Base-by-base conservation (phyloP, 176 grass and related monocot species). In the Saccharum officinarum region DNA sequence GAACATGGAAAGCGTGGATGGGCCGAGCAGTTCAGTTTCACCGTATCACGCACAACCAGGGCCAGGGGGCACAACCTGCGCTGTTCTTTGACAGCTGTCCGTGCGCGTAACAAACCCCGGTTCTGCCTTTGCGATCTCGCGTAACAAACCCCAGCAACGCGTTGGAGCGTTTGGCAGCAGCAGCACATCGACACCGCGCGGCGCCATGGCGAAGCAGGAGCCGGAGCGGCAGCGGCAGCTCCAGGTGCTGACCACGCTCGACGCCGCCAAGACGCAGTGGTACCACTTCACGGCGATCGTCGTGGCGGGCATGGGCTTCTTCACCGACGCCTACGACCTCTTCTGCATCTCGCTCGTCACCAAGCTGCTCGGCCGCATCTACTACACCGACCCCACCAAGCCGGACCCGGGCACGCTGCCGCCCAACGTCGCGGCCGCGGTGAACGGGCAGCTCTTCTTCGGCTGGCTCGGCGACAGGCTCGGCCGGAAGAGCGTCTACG, bases 381-480 rank as follows among this genome's bases (percentile, higher is more conserved):
- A 94, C 80, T 94, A 94, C 83, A 83, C 80, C 15, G 83, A 88
- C 69, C 68, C 26, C 5, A 23, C 33, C 25, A 77, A 15, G 20
- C 30, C 67, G 14, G 57, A 75, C 44, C 92, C 92, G 0, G 92
- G 92, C 11, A 59, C 49, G 22, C 88, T 94, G 34, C 92, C 92
- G 7, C 88, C 92, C 13, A 94, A 94, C 77, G 88, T 94, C 13
- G 80, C 92, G 0, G 85, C 81, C 4, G 92, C 92, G 28, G 90
- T 94, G 5, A 92, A 71, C 59, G 92, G 92, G 0, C 89, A 94
- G 49, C 89, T 94, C 31, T 92, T 94, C 81, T 94, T 94, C 50
- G 92, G 92, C 3, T 95, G 92, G 92, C 90, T 95, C 44, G 92
- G 92, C 8, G 92, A 95, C 73, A 92, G 67, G 85, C 42, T 95